phyloP scores from a whole-genome alignment of 2,329 filamentous ascomycete species.

The Alternaria panax region DNA sequence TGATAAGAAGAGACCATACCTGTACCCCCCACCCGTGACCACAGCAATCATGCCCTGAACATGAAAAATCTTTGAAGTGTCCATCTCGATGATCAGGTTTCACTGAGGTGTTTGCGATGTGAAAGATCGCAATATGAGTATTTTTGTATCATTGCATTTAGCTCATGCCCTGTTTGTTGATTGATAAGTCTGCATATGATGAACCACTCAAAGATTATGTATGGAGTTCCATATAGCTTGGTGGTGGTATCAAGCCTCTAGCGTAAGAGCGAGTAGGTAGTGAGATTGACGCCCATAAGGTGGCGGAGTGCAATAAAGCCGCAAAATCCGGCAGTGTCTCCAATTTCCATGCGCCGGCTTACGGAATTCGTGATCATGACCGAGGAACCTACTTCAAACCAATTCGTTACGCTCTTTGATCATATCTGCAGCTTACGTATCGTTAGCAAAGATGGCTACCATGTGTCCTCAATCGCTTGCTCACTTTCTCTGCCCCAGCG shows the following conservation, averaged over 20 bases:
- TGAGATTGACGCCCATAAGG: neutral
- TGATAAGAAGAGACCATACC: neutral
- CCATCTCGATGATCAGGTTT: neutral
- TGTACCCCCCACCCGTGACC: neutral
- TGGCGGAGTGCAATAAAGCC: conserved; percentile 28
- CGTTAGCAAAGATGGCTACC: neutral
- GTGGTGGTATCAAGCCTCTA: neutral
- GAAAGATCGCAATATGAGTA: too few relatives aligned
- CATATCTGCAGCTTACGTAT: neutral
- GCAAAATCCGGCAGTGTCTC: conserved; percentile 29
- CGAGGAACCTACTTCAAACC: neutral
- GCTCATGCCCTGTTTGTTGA: neutral
- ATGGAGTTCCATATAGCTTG: neutral
- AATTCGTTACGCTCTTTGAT: neutral
- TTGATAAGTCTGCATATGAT: neutral
- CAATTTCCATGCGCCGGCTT: neutral
- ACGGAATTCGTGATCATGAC: neutral
- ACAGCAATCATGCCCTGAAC: neutral
- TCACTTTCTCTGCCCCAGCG: conserved; percentile 30
- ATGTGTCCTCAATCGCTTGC: neutral
- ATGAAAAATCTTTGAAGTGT: neutral
- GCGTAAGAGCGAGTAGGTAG: neutral
- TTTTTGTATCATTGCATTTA: neutral
- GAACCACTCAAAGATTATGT: neutral
- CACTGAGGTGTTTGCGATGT: neutral